A percentile compares a stretch with the other conserved stretches of the same genome.
Evolutionary conservation across 2,329 filamentous ascomycete genomes (phyloP).

Genomic region (Fusarium succisae): DNA sequence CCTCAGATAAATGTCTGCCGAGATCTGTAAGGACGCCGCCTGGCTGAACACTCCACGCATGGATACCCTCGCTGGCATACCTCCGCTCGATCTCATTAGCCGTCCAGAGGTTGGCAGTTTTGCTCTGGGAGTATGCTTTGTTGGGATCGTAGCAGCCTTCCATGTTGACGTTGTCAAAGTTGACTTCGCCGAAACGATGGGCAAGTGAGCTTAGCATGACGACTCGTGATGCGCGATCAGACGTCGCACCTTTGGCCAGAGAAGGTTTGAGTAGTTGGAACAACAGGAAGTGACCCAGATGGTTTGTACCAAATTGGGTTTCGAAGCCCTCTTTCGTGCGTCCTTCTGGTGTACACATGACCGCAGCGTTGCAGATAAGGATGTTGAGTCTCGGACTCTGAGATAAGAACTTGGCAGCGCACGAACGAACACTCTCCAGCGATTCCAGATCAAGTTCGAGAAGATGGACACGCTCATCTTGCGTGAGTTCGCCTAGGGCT

Average conservation of each 20-base stretch:
- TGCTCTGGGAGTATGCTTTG: background rate
- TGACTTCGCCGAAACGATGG: background rate
- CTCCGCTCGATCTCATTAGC: conserved; percentile 2
- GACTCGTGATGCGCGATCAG: background rate
- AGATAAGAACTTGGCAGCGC: background rate
- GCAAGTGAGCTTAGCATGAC: background rate
- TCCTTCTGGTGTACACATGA: background rate
- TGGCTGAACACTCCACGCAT: conserved; percentile 2
- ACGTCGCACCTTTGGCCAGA: background rate
- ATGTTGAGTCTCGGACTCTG: background rate
- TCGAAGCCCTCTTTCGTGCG: background rate
- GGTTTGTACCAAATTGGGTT: conserved; percentile 5
- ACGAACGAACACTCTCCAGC: background rate
- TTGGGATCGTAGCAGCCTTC: conserved; percentile 1
- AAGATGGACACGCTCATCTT: background rate
- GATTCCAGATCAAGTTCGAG: background rate
- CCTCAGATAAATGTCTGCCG: background rate
- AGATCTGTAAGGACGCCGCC: background rate
- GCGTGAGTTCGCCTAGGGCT: background rate
- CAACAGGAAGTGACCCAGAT: background rate
- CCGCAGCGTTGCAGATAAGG: conserved; percentile 6
- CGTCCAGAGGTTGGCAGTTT: conserved; percentile 9
- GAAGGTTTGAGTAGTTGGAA: background rate
- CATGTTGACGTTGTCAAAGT: conserved; percentile 1
- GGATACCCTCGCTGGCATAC: background rate